Evolutionary conservation across 202 grass and related monocot species (phyloP).

Genomic region (Cymbopogon flexuosus): DNA sequence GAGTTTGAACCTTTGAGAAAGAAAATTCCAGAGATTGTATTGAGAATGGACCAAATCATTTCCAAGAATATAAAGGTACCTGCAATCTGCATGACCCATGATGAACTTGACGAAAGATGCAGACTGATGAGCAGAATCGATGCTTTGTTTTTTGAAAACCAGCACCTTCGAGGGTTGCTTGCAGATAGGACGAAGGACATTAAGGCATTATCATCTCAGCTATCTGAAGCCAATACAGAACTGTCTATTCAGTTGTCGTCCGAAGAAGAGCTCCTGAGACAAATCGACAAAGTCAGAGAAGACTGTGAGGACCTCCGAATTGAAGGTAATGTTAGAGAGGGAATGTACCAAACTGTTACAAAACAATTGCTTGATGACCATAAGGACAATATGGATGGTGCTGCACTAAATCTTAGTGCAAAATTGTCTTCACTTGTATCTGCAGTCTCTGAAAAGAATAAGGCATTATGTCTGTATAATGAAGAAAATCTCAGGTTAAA

Average conservation of each 20-base stretch:
- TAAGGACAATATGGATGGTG: slow-evolving; percentile 43
- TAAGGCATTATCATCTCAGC: slow-evolving; percentile 57
- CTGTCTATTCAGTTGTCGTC: slow-evolving; percentile 47
- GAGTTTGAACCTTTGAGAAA: slow-evolving; percentile 82
- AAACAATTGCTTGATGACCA: slow-evolving; percentile 59
- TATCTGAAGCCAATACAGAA: slow-evolving; percentile 57
- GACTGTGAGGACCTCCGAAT: slow-evolving; percentile 56
- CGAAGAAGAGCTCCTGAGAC: slow-evolving; percentile 45
- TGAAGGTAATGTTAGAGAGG: slow-evolving; percentile 60
- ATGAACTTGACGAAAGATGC: slow-evolving; percentile 45
- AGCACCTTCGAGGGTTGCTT: slow-evolving; percentile 66
- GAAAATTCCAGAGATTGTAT: slow-evolving; percentile 67
- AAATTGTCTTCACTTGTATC: slow-evolving; percentile 51
- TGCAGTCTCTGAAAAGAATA: slow-evolving; percentile 54
- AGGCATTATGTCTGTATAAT: slow-evolving; percentile 46
- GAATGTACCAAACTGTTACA: slow-evolving; percentile 53
- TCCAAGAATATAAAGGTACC: slow-evolving; percentile 52
- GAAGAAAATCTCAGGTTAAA: slow-evolving; percentile 66
- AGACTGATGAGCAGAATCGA: slow-evolving; percentile 56
- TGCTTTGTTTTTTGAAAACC: slow-evolving; percentile 71
- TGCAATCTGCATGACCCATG: slow-evolving; percentile 36
- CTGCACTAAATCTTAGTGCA: slow-evolving; percentile 35
- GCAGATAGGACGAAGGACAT: slow-evolving; percentile 70
- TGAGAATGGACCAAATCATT: slow-evolving; percentile 72
- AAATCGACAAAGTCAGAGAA: slow-evolving; percentile 58